These are phyloP conservation scores for Thermoascus crustaceus DNA, from an alignment of 2,329 filamentous ascomycete genomes.

Conservation along the genomic window DNA sequence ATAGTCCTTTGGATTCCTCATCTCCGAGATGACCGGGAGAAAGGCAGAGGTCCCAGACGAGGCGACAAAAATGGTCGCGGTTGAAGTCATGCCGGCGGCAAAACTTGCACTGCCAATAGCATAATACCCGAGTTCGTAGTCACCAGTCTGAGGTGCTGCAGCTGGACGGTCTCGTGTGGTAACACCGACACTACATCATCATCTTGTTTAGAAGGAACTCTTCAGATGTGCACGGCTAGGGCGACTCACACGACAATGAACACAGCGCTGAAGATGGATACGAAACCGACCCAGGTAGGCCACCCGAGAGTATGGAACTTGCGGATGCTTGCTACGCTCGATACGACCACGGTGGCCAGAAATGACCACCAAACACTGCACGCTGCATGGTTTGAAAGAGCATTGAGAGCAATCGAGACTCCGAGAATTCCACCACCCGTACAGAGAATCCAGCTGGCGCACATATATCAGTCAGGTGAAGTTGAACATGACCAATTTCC, in stretches of 20 bases:
- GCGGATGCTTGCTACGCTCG: too few relatives aligned
- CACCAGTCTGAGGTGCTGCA: constrained; percentile 51
- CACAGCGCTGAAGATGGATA: constrained; percentile 50
- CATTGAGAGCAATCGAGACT: constrained; percentile 52
- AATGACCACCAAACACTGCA: constrained; percentile 54
- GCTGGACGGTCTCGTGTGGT: constrained; percentile 51
- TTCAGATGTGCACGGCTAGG: too few relatives aligned
- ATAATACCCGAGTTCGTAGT: constrained; percentile 52
- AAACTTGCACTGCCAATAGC: constrained; percentile 51
- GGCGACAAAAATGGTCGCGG: too few relatives aligned
- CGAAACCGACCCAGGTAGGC: too few relatives aligned
- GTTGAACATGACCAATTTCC: too few relatives aligned
- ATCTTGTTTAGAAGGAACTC: too few relatives aligned
- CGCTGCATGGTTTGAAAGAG: constrained; percentile 48
- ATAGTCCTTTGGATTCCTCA: constrained; percentile 52
- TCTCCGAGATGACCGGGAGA: constrained; percentile 58
- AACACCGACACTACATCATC: constrained; percentile 51
- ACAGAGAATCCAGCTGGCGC: constrained; percentile 49
- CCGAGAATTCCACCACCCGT: constrained; percentile 52
- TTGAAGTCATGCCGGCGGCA: constrained; percentile 50
- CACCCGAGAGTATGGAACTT: too few relatives aligned
- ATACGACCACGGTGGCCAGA: constrained; percentile 45
- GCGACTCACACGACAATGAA: constrained; percentile 54
- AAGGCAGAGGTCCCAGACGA: constrained; percentile 54
- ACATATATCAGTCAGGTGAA: too few relatives aligned